These are phyloP conservation scores for Xylaria sp. DNA, from an alignment of 495 filamentous ascomycete genomes.

Conservation along the genomic window DNA sequence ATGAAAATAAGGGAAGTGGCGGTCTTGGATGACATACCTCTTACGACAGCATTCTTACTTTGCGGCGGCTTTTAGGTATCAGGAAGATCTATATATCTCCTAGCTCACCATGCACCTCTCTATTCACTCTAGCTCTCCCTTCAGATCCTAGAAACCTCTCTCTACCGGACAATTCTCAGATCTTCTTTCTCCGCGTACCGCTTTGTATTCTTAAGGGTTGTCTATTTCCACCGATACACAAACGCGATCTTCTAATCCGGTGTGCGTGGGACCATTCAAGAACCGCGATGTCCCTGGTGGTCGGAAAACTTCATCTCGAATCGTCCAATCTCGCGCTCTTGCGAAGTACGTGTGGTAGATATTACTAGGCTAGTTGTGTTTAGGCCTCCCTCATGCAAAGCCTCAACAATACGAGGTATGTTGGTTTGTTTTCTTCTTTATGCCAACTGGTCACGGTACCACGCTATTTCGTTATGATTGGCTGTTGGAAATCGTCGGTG, in stretches of 20 bases:
- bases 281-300: background rate
- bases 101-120: background rate
- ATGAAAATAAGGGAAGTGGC: conserved; percentile 8
- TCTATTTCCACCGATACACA: conserved; percentile 5
- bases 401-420: conserved; percentile 5
- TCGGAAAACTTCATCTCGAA: background rate
- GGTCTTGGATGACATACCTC: background rate
- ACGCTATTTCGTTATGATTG: background rate
- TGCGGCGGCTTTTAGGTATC: background rate
- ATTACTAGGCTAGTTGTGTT: background rate
- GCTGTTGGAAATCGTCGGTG: background rate
- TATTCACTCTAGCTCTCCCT: background rate
- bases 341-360: background rate
- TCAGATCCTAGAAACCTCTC: background rate
- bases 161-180: background rate
- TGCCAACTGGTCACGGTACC: background rate
- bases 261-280: background rate
- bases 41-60: background rate
- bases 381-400: background rate
- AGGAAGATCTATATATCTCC: background rate
- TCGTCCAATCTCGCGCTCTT: background rate
- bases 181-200: background rate
- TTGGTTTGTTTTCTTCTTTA: background rate
- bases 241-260: background rate
- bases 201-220: background rate